Evolutionary conservation across 140 eudicot species (phyloP).

Genomic region (Artemisia princeps): DNA sequence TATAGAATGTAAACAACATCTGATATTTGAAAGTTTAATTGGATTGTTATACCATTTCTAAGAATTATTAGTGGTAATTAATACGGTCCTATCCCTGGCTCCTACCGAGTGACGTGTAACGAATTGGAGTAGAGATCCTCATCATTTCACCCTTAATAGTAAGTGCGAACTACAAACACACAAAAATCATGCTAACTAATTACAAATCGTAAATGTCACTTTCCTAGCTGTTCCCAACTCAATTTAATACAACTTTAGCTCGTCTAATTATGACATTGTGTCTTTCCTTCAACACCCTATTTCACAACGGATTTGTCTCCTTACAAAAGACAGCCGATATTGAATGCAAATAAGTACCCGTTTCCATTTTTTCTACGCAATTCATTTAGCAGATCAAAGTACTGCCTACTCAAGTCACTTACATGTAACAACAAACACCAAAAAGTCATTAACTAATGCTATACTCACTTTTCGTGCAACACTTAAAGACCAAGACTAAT

Average conservation of each 20-base stretch:
- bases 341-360: slow-evolving; percentile 7
- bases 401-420: slow-evolving; percentile 8
- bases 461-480: slow-evolving; percentile 12
- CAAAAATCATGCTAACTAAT: slow-evolving; percentile 1
- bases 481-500: neutral
- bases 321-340: neutral
- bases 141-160: slow-evolving; percentile 13
- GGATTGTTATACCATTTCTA: neutral
- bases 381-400: neutral
- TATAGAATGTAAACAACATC: neutral
- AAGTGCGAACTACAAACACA: slow-evolving; percentile 15
- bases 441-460: neutral
- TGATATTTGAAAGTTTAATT: slow-evolving; percentile 10
- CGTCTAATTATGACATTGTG: neutral
- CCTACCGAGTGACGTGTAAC: slow-evolving; percentile 9
- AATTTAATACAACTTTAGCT: slow-evolving; percentile 9
- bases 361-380: neutral
- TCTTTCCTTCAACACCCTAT: slow-evolving; percentile 12
- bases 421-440: slow-evolving; percentile 10
- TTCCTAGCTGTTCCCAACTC: neutral
- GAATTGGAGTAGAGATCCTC: neutral
- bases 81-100: neutral
- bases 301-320: neutral
- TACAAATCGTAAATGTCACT: neutral
- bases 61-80: neutral